Evolutionary conservation across 495 filamentous ascomycete genomes (phyloP).

Genomic region (Hypomontagnella monticulosa): DNA sequence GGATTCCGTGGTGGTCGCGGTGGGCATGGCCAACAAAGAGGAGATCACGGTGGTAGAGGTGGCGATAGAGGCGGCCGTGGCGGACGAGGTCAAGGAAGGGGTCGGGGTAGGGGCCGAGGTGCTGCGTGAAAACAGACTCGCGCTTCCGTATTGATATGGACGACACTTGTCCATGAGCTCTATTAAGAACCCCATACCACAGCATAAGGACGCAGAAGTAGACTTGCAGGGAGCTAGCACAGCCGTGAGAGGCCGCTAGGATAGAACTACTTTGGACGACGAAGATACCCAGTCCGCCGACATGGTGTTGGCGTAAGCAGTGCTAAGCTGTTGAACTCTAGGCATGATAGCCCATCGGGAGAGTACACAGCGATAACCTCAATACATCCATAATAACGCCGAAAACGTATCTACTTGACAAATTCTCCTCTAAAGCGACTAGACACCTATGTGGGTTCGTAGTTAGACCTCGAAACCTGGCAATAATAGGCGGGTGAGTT

Average conservation of each 20-base stretch:
- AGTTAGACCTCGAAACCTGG: too few species aligned
- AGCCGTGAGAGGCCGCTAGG: slow-evolving; percentile 1
- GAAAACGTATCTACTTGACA: neutral
- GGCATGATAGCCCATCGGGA: neutral
- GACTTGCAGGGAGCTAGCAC: slow-evolving; percentile 1
- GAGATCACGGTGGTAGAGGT: slow-evolving; percentile 69
- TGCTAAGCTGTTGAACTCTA: neutral
- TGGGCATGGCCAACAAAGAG: slow-evolving; percentile 66
- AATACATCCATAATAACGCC: neutral
- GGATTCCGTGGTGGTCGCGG: slow-evolving; percentile 74
- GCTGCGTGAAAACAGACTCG: slow-evolving; percentile 38
- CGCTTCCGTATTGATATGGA: slow-evolving; percentile 1
- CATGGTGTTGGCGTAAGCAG: slow-evolving; percentile 18
- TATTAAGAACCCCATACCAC: neutral
- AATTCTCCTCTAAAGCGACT: neutral
- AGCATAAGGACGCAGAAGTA: slow-evolving; percentile 4
- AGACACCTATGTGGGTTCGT: too few species aligned
- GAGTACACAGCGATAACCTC: neutral
- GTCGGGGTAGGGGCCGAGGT: slow-evolving; percentile 61
- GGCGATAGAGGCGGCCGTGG: slow-evolving; percentile 59
- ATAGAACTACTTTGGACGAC: slow-evolving; percentile 20
- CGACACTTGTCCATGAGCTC: neutral
- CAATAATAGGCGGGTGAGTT: too few species aligned
- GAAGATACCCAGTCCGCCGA: slow-evolving; percentile 36
- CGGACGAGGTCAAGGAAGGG: slow-evolving; percentile 63